Percentiles rank a stretch among this genome's conserved stretches.
Evolutionary conservation across 345 rosid genomes (phyloP).

Genomic region (Arabidopsis arenosa): DNA sequence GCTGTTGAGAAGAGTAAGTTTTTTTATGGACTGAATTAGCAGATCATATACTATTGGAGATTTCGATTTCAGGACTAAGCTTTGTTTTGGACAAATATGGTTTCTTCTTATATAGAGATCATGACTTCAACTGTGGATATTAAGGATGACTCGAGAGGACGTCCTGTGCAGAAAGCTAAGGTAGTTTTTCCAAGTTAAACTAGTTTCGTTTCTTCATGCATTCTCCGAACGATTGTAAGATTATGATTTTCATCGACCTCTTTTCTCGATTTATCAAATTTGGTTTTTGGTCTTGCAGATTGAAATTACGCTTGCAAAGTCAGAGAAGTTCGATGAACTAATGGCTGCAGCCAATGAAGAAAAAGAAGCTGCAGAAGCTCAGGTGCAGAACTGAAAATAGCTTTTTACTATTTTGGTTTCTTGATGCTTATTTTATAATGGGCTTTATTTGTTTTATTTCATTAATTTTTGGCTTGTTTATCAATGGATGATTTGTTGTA

Average conservation of each 20-base stretch:
- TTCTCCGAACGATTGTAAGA: not conserved
- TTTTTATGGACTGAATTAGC: conserved; percentile 11
- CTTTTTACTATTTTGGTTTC: not conserved
- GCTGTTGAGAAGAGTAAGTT: conserved; percentile 85
- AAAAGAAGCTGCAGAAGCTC: conserved; percentile 56
- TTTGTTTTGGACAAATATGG: not conserved
- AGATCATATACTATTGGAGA: not conserved
- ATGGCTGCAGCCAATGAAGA: conserved; percentile 84
- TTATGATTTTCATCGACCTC: not conserved
- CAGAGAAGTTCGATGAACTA: conserved; percentile 83
- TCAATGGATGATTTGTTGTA: conserved; percentile 34
- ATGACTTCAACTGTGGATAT: conserved; percentile 79
- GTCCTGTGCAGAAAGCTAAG: conserved; percentile 85
- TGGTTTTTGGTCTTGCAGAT: conserved; percentile 50
- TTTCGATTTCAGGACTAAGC: not conserved
- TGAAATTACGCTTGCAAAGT: conserved; percentile 76
- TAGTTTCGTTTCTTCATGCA: not conserved
- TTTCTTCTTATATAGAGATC: conserved; percentile 59
- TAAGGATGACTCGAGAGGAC: conserved; percentile 79
- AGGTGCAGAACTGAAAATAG: conserved; percentile 50
- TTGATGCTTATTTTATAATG: conserved; percentile 20
- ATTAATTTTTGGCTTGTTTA: conserved; percentile 42
- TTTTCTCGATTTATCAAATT: not conserved
- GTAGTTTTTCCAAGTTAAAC: conserved; percentile 36
- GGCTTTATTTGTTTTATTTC: conserved; percentile 30